A percentile compares a stretch with the other conserved stretches of the same genome.
These are phyloP conservation scores for Tetrapisispora phaffii DNA, from an alignment of 805 yeast species.

Conservation along the genomic window DNA sequence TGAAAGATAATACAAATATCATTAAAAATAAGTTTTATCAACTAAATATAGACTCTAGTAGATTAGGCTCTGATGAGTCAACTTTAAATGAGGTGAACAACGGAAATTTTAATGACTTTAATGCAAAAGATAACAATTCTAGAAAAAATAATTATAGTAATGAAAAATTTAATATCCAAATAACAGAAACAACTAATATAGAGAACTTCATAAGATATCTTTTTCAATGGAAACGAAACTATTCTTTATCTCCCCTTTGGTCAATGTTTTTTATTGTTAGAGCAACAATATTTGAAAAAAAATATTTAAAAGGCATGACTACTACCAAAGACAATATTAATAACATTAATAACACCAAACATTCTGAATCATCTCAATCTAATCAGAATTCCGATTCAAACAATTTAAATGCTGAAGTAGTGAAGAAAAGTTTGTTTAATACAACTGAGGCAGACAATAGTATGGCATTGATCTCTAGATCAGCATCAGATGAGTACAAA, in stretches of 20 bases:
- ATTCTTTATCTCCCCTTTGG: constrained; percentile 42
- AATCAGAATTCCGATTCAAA: neutral
- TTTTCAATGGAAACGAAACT: constrained; percentile 22
- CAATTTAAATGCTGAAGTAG: neutral
- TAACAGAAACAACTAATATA: constrained; percentile 20
- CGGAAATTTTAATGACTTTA: neutral
- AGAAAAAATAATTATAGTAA: neutral
- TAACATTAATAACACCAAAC: neutral
- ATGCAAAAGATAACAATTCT: neutral
- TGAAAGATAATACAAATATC: neutral
- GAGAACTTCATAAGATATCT: constrained; percentile 26
- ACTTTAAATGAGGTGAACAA: neutral
- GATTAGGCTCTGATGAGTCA: neutral
- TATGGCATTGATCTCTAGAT: constrained; percentile 31
- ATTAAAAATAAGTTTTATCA: constrained; percentile 12
- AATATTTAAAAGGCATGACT: constrained; percentile 32
- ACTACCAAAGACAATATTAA: neutral
- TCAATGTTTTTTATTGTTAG: constrained; percentile 41
- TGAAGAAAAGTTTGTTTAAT: constrained; percentile 22
- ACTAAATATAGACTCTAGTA: neutral
- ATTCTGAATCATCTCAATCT: neutral
- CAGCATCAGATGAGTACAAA: constrained; percentile 24
- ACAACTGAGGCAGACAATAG: constrained; percentile 24
- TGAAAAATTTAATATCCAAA: constrained; percentile 3
- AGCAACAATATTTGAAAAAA: constrained; percentile 39